Percentiles rank a stretch among this genome's conserved stretches.
Conservation (phyloP, 148 eudicot species). For the Chenopodium suecicum region DNA sequence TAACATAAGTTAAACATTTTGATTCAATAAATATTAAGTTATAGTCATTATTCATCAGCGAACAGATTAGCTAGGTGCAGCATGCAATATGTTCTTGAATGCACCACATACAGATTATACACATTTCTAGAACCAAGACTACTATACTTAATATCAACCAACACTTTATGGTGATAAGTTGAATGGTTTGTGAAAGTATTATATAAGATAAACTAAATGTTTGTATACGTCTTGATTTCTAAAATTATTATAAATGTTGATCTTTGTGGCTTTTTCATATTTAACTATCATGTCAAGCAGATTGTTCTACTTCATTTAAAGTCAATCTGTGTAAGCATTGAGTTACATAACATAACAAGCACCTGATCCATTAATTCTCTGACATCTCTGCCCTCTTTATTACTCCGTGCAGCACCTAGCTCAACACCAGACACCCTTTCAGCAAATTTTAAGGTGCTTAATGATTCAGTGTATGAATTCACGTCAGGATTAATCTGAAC, state of each 20-base stretch:
- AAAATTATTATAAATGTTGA: not conserved
- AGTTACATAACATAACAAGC: conserved; percentile 6
- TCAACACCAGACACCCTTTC: conserved; percentile 79
- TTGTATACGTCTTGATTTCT: not conserved
- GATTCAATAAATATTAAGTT: not conserved
- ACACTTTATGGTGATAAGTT: not conserved
- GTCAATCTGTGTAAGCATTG: not conserved
- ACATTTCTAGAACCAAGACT: not conserved
- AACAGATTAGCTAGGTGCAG: not conserved
- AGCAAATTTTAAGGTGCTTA: conserved; percentile 76
- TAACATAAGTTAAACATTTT: not conserved
- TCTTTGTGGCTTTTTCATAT: not conserved
- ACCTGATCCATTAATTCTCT: conserved; percentile 73
- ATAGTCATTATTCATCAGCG: not conserved
- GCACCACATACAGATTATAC: not conserved
- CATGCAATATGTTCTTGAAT: not conserved
- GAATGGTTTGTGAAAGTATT: not conserved
- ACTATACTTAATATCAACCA: not conserved
- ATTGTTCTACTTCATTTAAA: not conserved
- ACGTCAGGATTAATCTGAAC: conserved; percentile 71
- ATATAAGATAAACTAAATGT: not conserved
- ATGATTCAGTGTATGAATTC: conserved; percentile 50
- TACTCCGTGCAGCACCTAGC: conserved; percentile 70
- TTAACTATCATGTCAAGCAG: not conserved
- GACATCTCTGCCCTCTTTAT: conserved; percentile 64